Evolutionary conservation across 2,329 filamentous ascomycete species (phyloP).

Genomic region (Aspergillaceae sp.): DNA sequence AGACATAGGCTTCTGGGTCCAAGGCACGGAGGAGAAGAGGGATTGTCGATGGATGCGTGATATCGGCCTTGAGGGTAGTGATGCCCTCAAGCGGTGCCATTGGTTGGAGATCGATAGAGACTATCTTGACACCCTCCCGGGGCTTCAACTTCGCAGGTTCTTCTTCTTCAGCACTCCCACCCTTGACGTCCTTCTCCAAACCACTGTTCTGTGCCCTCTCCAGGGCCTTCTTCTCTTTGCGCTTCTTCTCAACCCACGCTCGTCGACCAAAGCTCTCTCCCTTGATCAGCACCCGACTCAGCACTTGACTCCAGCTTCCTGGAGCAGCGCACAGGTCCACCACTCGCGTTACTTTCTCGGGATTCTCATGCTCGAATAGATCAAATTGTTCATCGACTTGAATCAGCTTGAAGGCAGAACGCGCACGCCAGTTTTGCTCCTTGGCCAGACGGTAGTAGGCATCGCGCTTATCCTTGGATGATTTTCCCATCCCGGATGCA

Average conservation of each 20-base stretch:
- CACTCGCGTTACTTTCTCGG: constrained; percentile 72
- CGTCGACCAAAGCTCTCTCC: constrained; percentile 80
- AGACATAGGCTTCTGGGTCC: constrained; percentile 57
- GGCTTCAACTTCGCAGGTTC: constrained; percentile 33
- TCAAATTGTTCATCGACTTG: constrained; percentile 96
- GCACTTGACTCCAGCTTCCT: constrained; percentile 93
- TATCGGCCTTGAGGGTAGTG: constrained; percentile 84
- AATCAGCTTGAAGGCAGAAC: constrained; percentile 92
- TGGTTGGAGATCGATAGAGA: constrained; percentile 90
- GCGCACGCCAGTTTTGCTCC: constrained; percentile 95
- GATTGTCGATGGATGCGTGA: constrained; percentile 92
- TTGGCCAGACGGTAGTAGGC: constrained; percentile 97
- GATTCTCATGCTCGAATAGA: constrained; percentile 58
- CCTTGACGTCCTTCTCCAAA: constrained; percentile 3
- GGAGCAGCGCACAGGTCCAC: constrained; percentile 94
- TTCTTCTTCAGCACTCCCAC: constrained; percentile 23
- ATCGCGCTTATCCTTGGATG: constrained; percentile 96
- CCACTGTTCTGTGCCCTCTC: constrained; percentile 13
- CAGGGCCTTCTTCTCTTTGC: constrained; percentile 41
- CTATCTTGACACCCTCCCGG: constrained; percentile 75
- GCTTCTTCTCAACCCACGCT: constrained; percentile 79
- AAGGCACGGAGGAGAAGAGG: constrained; percentile 78
- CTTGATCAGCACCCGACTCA: constrained; percentile 87
- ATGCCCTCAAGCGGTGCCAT: constrained; percentile 93
- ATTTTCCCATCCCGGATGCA: constrained; percentile 66